Evolutionary conservation across 495 filamentous ascomycete species (phyloP).

Genomic region (Aspergillus panamensis): DNA sequence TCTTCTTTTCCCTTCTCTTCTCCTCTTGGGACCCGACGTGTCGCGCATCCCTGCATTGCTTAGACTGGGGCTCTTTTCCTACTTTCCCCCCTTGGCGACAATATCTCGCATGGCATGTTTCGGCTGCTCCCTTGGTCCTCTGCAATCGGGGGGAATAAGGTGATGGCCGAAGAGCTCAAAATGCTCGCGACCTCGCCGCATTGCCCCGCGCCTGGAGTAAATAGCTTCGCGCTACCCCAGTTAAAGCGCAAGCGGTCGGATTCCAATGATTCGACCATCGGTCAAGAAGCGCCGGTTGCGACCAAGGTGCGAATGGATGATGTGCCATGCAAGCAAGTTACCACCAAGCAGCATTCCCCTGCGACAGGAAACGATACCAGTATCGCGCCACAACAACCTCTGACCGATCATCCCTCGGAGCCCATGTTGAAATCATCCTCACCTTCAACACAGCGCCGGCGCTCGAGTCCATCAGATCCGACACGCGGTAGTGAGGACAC

Average conservation of each 20-base stretch:
- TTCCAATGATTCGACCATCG: constrained; percentile 27
- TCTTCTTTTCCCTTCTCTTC: not conserved
- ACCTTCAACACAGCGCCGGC: constrained; percentile 12
- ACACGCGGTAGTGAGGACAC: constrained; percentile 21
- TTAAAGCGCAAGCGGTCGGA: constrained; percentile 56
- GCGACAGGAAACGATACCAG: constrained; percentile 4
- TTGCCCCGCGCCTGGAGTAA: constrained; percentile 37
- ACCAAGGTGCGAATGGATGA: constrained; percentile 34
- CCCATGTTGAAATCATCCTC: constrained; percentile 7
- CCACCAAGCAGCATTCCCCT: constrained; percentile 8
- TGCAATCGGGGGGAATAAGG: constrained; percentile 53
- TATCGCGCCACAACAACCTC: constrained; percentile 13
- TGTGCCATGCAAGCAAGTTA: constrained; percentile 18
- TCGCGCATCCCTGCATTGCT: constrained; percentile 26
- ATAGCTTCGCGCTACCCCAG: constrained; percentile 39
- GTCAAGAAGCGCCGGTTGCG: constrained; percentile 30
- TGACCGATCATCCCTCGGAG: constrained; percentile 10
- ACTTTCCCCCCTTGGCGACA: constrained; percentile 16
- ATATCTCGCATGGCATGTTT: constrained; percentile 57
- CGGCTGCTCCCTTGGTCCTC: constrained; percentile 53
- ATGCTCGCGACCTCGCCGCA: constrained; percentile 38
- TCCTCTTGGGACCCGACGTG: constrained; percentile 10
- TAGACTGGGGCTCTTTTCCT: constrained; percentile 18
- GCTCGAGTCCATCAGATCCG: constrained; percentile 13
- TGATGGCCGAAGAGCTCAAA: constrained; percentile 47